These are phyloP conservation scores for Solanum sejunctum DNA, from an alignment of 257 asterid genomes.

Conservation along the genomic window DNA sequence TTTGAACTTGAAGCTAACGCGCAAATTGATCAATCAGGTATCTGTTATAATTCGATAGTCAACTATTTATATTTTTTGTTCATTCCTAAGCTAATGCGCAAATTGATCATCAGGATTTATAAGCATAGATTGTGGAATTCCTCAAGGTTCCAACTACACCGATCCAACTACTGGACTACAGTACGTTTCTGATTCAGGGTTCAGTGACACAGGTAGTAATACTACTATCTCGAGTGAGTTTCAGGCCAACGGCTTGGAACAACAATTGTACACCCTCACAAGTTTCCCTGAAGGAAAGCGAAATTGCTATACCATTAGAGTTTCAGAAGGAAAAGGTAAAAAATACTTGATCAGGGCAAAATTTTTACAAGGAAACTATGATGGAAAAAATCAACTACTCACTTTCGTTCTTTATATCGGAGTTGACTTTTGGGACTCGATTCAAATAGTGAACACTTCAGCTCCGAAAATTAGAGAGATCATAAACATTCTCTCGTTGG, in stretches of 20 bases:
- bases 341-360: constrained; percentile 7
- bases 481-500: constrained; percentile 12
- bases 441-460: background rate
- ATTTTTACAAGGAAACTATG: constrained; percentile 12
- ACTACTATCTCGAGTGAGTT: background rate
- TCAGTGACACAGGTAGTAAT: background rate
- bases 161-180: background rate
- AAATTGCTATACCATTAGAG: background rate
- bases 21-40: background rate
- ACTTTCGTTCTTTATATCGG: constrained; percentile 5
- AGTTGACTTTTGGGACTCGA: constrained; percentile 1
- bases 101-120: background rate
- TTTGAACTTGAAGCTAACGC: background rate
- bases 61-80: background rate
- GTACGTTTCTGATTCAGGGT: background rate
- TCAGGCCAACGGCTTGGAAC: background rate
- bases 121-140: background rate
- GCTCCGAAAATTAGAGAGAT: background rate
- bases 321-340: background rate
- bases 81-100: background rate
- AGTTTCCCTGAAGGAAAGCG: background rate
- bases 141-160: background rate
- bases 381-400: background rate
- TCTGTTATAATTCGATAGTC: background rate
- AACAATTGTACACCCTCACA: background rate